Conservation (phyloP, 305 asterid genomes). For the Plantago coronopus region DNA sequence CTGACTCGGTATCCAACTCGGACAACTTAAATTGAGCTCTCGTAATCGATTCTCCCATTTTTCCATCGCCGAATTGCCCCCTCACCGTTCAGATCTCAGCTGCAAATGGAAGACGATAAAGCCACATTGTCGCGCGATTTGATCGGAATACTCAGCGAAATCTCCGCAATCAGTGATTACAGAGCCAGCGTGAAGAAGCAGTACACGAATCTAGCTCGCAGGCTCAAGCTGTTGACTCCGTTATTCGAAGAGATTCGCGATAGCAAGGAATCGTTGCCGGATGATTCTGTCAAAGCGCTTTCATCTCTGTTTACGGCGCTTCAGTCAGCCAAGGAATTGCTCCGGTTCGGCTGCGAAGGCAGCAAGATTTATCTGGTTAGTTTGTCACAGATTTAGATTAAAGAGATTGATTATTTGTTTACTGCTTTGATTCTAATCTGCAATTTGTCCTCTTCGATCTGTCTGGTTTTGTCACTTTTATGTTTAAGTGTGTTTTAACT, state of each 20-base stretch:
- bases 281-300: slow-evolving; percentile 41
- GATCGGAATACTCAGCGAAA: slow-evolving; percentile 52
- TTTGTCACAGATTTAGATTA: neutral
- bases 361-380: slow-evolving; percentile 79
- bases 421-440: neutral
- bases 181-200: slow-evolving; percentile 65
- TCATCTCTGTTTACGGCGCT: slow-evolving; percentile 42
- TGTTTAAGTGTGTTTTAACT: too few relatives aligned
- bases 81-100: slow-evolving; percentile 32
- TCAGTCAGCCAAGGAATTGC: slow-evolving; percentile 65
- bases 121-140: slow-evolving; percentile 44
- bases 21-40: neutral
- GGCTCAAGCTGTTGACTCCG: slow-evolving; percentile 84
- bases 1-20: slow-evolving; percentile 6
- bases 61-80: neutral
- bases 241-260: slow-evolving; percentile 90
- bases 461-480: neutral
- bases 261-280: slow-evolving; percentile 49
- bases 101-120: slow-evolving; percentile 59
- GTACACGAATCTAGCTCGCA: slow-evolving; percentile 72
- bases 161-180: slow-evolving; percentile 64
- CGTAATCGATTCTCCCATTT: neutral
- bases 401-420: neutral
- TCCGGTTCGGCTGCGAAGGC: slow-evolving; percentile 72
- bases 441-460: neutral